Conservation (phyloP, 805 yeast species). For the Candida lessepsii region DNA sequence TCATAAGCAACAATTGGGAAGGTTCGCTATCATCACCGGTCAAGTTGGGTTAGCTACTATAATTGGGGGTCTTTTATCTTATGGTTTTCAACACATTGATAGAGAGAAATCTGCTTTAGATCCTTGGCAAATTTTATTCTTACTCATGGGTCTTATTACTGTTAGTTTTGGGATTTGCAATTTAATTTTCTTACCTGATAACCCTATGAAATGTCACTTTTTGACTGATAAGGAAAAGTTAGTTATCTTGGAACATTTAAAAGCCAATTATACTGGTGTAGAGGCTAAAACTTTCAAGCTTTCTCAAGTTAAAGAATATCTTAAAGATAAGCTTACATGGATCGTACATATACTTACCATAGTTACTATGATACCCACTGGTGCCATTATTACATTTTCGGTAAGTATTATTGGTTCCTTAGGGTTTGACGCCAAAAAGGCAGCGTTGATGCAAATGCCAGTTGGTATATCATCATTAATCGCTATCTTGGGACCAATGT, state of each 20-base stretch:
- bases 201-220: slow-evolving; percentile 38
- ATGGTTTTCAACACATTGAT: slow-evolving; percentile 52
- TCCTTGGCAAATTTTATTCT: slow-evolving; percentile 61
- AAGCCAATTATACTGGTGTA: slow-evolving; percentile 51
- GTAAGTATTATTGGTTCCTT: slow-evolving; percentile 50
- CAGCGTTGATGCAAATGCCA: slow-evolving; percentile 56
- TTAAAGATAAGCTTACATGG: slow-evolving; percentile 51
- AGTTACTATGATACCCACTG: slow-evolving; percentile 48
- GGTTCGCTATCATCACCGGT: slow-evolving; percentile 58
- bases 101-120: slow-evolving; percentile 29
- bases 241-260: slow-evolving; percentile 44
- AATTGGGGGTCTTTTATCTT: slow-evolving; percentile 45
- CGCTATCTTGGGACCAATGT: slow-evolving; percentile 30
- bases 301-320: slow-evolving; percentile 35
- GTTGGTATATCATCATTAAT: slow-evolving; percentile 49
- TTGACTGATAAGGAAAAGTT: slow-evolving; percentile 41
- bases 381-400: slow-evolving; percentile 53
- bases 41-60: slow-evolving; percentile 58
- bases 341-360: slow-evolving; percentile 45
- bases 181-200: slow-evolving; percentile 49
- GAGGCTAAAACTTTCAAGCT: slow-evolving; percentile 46
- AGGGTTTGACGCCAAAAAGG: slow-evolving; percentile 44
- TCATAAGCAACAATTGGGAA: slow-evolving; percentile 47
- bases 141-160: slow-evolving; percentile 55
- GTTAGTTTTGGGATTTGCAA: slow-evolving; percentile 47